These are phyloP conservation scores for Carex littledalei DNA, from an alignment of 176 grass and related monocot genomes.

Conservation along the genomic window DNA sequence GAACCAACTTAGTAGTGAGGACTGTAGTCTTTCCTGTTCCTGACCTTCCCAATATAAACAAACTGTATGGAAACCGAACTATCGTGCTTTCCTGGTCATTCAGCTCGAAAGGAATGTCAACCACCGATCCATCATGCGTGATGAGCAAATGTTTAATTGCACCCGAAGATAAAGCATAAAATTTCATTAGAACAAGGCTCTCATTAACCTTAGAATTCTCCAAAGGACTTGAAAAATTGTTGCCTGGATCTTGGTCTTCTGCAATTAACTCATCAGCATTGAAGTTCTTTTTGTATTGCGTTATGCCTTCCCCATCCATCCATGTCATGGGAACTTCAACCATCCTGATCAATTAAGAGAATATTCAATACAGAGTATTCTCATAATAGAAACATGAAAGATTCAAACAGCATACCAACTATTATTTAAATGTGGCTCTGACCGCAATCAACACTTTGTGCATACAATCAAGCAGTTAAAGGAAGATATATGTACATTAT, in stretches of 20 bases:
- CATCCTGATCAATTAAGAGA: conserved; percentile 30
- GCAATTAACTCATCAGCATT: background rate
- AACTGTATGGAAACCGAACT: conserved; percentile 51
- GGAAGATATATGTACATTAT: background rate
- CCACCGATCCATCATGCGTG: conserved; percentile 57
- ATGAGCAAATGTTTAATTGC: conserved; percentile 58
- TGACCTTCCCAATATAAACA: conserved; percentile 72
- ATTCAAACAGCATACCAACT: background rate
- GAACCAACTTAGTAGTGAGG: conserved; percentile 64
- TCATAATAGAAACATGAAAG: background rate
- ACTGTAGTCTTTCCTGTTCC: conserved; percentile 88
- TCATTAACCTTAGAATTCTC: conserved; percentile 84
- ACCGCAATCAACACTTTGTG: background rate
- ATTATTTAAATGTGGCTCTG: background rate
- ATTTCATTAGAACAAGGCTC: conserved; percentile 78
- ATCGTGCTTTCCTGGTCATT: conserved; percentile 74
- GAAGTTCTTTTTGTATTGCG: conserved; percentile 35
- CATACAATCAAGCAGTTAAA: background rate
- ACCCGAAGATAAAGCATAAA: conserved; percentile 69
- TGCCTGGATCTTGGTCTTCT: conserved; percentile 21
- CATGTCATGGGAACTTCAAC: conserved; percentile 55
- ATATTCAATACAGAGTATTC: background rate
- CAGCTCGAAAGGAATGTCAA: conserved; percentile 68
- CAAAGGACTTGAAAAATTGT: background rate
- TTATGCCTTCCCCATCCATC: conserved; percentile 32